Conservation (phyloP, 768 basidiomycete genomes). For the Amanita jacksonii region DNA sequence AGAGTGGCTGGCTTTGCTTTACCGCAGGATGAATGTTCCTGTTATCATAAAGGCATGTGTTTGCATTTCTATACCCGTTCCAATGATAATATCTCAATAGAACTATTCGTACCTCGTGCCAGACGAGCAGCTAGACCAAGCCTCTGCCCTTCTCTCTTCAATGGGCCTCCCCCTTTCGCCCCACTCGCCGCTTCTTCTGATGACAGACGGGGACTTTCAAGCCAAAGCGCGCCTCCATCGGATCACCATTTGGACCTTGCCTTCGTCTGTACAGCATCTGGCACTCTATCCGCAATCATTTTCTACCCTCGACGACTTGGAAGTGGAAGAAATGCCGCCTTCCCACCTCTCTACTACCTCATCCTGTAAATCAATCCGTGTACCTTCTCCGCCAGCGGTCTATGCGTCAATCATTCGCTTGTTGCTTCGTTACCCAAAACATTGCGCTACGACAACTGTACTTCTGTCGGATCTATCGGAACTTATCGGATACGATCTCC, state of each 20-base stretch:
- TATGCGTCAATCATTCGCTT: slow-evolving; percentile 25
- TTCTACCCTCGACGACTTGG: slow-evolving; percentile 16
- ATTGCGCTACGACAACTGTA: slow-evolving; percentile 12
- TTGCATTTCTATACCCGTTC: no score
- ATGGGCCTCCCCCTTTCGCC: slow-evolving; percentile 16
- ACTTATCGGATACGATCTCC: slow-evolving; percentile 24
- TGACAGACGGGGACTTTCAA: slow-evolving; percentile 16
- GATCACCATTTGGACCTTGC: slow-evolving; percentile 13
- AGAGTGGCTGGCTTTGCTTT: no score
- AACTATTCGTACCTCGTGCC: slow-evolving; percentile 18
- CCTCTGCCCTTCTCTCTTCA: slow-evolving; percentile 15
- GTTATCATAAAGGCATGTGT: no score
- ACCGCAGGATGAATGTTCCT: no score
- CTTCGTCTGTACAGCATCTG: slow-evolving; percentile 14
- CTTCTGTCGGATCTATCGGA: slow-evolving; percentile 24
- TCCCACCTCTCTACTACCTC: slow-evolving; percentile 10
- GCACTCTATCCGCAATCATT: slow-evolving; percentile 18
- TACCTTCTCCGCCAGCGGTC: slow-evolving; percentile 21
- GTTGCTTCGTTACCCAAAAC: slow-evolving; percentile 19
- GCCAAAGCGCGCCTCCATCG: slow-evolving; percentile 15
- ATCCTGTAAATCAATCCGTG: slow-evolving; percentile 15
- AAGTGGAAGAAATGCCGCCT: slow-evolving; percentile 13
- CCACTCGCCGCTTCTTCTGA: slow-evolving; percentile 13
- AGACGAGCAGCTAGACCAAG: slow-evolving; percentile 14
- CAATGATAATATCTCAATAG: no score